A percentile compares a stretch with the other conserved stretches of the same genome.
Evolutionary conservation across 768 basidiomycete species (phyloP).

Genomic region (Hericium rajendrae): DNA sequence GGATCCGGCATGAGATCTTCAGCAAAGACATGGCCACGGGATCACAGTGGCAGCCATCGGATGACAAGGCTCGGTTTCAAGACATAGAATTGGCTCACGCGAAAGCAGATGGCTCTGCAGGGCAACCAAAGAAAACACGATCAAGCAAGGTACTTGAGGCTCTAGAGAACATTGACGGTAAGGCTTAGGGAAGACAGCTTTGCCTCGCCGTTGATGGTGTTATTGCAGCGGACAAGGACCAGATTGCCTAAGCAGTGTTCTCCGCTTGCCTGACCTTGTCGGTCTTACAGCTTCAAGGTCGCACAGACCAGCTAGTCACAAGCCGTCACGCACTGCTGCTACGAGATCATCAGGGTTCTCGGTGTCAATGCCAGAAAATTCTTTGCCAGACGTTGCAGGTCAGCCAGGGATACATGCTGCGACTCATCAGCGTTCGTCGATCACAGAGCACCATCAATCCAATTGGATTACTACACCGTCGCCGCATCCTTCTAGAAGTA

Average conservation of each 20-base stretch:
- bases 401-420: too few relatives aligned
- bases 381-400: too few relatives aligned
- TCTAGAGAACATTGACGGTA: neutral
- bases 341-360: too few relatives aligned
- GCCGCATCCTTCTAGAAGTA: too few relatives aligned
- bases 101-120: neutral
- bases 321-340: too few relatives aligned
- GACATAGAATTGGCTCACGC: neutral
- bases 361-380: too few relatives aligned
- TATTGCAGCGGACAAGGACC: neutral
- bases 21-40: slow-evolving; percentile 2
- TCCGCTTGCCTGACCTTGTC: neutral
- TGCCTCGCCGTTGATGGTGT: neutral
- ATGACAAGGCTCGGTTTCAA: neutral
- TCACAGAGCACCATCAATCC: too few relatives aligned
- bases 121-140: neutral
- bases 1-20: slow-evolving; percentile 9
- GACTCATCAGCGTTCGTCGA: too few relatives aligned
- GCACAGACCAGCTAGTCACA: too few relatives aligned
- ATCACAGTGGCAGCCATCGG: neutral
- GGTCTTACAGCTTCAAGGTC: neutral
- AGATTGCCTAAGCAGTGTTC: neutral
- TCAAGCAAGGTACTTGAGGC: neutral
- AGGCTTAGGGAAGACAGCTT: neutral
- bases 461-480: too few relatives aligned